Conservation (phyloP, 768 basidiomycete genomes). For the Daedaleopsis nitida region DNA sequence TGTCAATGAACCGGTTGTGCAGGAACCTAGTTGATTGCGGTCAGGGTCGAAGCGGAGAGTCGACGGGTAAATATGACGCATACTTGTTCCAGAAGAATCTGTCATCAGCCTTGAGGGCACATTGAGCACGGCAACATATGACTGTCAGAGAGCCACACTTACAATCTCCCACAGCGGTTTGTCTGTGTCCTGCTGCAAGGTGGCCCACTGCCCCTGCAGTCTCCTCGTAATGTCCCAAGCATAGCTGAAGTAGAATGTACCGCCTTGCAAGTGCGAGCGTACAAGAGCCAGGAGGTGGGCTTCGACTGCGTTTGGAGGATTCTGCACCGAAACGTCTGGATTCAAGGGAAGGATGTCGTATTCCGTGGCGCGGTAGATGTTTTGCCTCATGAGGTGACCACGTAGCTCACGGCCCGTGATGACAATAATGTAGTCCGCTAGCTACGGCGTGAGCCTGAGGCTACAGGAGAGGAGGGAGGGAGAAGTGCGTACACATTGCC, state of each 20-base stretch:
- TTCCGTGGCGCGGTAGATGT: constrained; percentile 87
- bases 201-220: constrained; percentile 79
- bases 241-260: constrained; percentile 90
- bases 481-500: constrained; percentile 58
- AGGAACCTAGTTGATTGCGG: constrained; percentile 42
- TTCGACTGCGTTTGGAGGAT: constrained; percentile 84
- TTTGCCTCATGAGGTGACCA: constrained; percentile 79
- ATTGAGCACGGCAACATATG: background rate
- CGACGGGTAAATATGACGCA: constrained; percentile 14
- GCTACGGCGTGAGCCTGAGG: background rate
- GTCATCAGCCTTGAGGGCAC: constrained; percentile 72
- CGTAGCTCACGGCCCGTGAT: constrained; percentile 81
- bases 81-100: constrained; percentile 98
- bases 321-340: constrained; percentile 63
- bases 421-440: constrained; percentile 93
- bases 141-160: constrained; percentile 28
- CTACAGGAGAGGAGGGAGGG: background rate
- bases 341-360: constrained; percentile 91
- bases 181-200: constrained; percentile 49
- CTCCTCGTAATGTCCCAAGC: constrained; percentile 87
- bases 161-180: constrained; percentile 81
- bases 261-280: constrained; percentile 76
- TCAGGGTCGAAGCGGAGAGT: background rate
- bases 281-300: constrained; percentile 84
- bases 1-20: constrained; percentile 63